Conservation (phyloP, 192 early-diverging fungal species). For the Podila epigama region DNA sequence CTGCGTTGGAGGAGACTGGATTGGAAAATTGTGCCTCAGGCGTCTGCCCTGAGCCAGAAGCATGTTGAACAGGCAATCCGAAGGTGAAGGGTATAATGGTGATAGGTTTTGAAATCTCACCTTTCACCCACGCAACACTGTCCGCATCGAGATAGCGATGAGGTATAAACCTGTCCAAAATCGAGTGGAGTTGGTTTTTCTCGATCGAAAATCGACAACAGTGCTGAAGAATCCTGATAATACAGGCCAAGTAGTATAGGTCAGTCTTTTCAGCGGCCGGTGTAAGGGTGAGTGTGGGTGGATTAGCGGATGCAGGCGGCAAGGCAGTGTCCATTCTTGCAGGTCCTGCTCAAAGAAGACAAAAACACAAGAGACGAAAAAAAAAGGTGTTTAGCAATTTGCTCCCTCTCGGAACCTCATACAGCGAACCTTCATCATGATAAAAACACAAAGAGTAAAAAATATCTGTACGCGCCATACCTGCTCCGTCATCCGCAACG, state of each 20-base stretch:
- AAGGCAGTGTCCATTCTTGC: background rate
- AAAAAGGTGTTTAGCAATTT: no score
- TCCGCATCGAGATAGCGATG: slow-evolving; percentile 14
- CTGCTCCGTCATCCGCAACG: no score
- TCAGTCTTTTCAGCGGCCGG: slow-evolving; percentile 13
- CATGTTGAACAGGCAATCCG: slow-evolving; percentile 11
- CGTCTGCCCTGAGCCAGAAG: background rate
- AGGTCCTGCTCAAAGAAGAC: background rate
- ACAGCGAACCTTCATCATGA: no score
- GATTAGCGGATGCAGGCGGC: background rate
- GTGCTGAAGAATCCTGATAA: slow-evolving; percentile 31
- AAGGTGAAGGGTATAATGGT: slow-evolving; percentile 28
- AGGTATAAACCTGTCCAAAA: slow-evolving; percentile 17
- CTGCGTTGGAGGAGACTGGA: background rate
- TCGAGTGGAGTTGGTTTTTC: slow-evolving; percentile 2
- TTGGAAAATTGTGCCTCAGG: background rate
- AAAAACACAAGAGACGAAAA: no score
- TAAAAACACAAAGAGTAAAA: background rate
- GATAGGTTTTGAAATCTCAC: slow-evolving; percentile 17
- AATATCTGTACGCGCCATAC: slow-evolving; percentile 1
- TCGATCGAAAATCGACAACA: slow-evolving; percentile 45
- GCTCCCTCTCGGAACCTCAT: no score
- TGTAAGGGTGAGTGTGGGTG: slow-evolving; percentile 7
- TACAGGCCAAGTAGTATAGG: slow-evolving; percentile 16
- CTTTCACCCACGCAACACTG: slow-evolving; percentile 16